Percentiles rank a stretch among this genome's conserved stretches.
phyloP scores from a whole-genome alignment of 257 asterid genomes.

The Verbena officinalis region DNA sequence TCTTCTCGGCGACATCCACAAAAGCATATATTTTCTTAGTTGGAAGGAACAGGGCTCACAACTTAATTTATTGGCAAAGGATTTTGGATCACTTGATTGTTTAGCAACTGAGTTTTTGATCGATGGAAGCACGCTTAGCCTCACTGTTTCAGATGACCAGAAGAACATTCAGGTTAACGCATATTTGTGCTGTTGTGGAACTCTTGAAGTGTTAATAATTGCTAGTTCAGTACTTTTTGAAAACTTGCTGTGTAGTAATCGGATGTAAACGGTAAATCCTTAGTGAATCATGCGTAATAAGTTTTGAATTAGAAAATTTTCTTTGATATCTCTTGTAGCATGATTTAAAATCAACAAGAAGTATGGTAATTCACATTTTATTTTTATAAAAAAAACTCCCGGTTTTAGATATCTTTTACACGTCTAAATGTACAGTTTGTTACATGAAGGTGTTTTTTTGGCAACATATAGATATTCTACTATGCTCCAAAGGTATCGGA shows the following conservation, averaged over 20 bases:
- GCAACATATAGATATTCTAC: conserved; percentile 68
- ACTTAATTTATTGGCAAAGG: conserved; percentile 88
- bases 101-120: conserved; percentile 93
- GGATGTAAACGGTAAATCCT: conserved; percentile 3
- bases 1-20: conserved; percentile 96
- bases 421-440: not conserved
- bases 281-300: not conserved
- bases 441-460: conserved; percentile 18
- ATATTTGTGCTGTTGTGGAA: not conserved
- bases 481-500: conserved; percentile 91
- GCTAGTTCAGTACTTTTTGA: not conserved
- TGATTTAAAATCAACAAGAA: too few relatives aligned
- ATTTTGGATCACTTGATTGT: conserved; percentile 92
- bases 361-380: too few relatives aligned
- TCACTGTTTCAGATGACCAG: conserved; percentile 92
- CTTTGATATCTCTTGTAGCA: not conserved
- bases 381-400: too few relatives aligned
- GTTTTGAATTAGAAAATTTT: not conserved
- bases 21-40: conserved; percentile 92
- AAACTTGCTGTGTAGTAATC: not conserved
- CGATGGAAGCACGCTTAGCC: conserved; percentile 97
- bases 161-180: conserved; percentile 90
- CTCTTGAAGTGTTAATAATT: conserved; percentile 6
- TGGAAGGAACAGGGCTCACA: conserved; percentile 99
- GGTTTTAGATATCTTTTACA: not conserved